Evolutionary conservation across 495 filamentous ascomycete genomes (phyloP), one percentile per base, ranked within the genome.

Genomic region (Aspergillus steynii): DNA sequence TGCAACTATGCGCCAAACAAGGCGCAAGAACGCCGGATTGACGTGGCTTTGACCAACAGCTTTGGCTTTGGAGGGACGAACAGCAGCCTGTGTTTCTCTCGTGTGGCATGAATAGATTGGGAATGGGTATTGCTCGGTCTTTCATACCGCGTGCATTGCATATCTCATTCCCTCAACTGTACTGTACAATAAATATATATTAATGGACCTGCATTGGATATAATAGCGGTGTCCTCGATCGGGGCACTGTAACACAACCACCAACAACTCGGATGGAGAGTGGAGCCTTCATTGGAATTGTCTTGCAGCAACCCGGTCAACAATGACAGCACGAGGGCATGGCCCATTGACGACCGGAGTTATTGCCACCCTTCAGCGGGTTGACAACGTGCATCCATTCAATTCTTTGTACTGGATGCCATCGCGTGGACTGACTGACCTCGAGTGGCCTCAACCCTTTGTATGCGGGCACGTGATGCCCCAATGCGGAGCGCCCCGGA

Each of bases 21-120:
- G 32, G 80, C 90, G 2, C 93, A 97, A 69, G 70, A 88, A 29
- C 86, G 86, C 9, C 68, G 66, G 48, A 86, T 97, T 27, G 81
- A 88, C 59, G 90, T 93, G 29, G 89, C 88, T 34, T 62, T 99
- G 65, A 92, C 91, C 25, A 99, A 99, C 68, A 98, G 94, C 69
- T 99, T 99, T 81, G 95, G 95, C 1, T 99, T 99, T 79, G 95
- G 95, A 9, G 95, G 95, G 31, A 99, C 95, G 8, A 98, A 98
- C 77, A 93, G 93, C 50, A 91, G 85, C 62, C 77, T 99, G 49
- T 94, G 92, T 61, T 96, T 99, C 72, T 83, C 74, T 15, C 37
- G 64, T 66, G 25, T 65, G 65, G 12, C 54, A 58, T 58, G 63
- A 50, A n/a, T 25, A 9, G 29, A 53, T 32, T 1, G 27, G 7